Evolutionary conservation across 2,329 filamentous ascomycete genomes (phyloP), one percentile per base, ranked within the genome.

Genomic region (Fusarium verticillioides): DNA sequence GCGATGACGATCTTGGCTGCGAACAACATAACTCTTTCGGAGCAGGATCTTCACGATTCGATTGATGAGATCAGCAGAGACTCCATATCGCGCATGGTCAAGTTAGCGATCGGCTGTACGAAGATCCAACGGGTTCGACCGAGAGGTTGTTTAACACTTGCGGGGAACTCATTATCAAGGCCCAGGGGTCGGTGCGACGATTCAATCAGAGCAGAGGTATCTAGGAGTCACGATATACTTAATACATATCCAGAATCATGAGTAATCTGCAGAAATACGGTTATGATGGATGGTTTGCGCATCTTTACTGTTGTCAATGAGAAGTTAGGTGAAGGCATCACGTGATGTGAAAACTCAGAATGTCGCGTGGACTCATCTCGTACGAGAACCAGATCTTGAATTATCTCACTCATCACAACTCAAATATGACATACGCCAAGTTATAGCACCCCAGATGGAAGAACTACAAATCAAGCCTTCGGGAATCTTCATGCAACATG

Each of bases 401-500:
- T 34, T 26, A 57, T 34, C 43, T 39, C 21, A 57, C 21, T 32
- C 39, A n/a, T 9, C 23, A 11, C 19, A 16, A 5, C 10, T 23
- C 11, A 26, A 32, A 7, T 1, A 69, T 69, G 66, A 7, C 4
- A 10, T 1, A 16, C 5, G 0, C 0, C 7, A 16, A 9, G 0
- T 53, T 53, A 44, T 64, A 69, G 44, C 9, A 53, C 4, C 7
- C 0, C n/a, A 15, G n/a, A 81, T 82, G 79, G 76, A 79, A 32
- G 70, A 77, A 36, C 58, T 78, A 5, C 50, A 42, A 7, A 74
- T 73, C 0, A 47, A 58, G 32, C 85, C 85, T 0, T 76, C 79
- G 0, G 85, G 85, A 9, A 75, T 86, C 11, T 76, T 82, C 32
- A 84, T 85, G 82, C 82, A 87, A 68, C 72, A 81, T 13, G 80